A percentile compares a stretch with the other conserved stretches of the same genome.
These are phyloP conservation scores for Ascochyta koolunga DNA, from an alignment of 2,329 filamentous ascomycete genomes.

Conservation along the genomic window DNA sequence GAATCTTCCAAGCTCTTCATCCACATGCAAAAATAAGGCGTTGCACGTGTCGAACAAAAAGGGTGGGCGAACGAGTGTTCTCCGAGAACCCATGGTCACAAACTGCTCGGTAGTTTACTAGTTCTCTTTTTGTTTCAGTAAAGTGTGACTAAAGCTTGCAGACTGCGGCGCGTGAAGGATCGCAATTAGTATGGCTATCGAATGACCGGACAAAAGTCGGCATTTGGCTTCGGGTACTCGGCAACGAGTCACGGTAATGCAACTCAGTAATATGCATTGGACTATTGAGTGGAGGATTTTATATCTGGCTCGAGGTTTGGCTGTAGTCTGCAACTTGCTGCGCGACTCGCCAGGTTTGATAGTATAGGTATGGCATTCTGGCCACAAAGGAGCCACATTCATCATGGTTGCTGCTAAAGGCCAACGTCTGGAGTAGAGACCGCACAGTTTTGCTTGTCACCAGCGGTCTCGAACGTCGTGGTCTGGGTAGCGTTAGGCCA, in stretches of 20 bases:
- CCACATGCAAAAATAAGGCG: not conserved
- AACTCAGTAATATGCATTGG: not conserved
- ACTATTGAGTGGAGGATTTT: not conserved
- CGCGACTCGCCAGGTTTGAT: not conserved
- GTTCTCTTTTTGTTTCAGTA: not conserved
- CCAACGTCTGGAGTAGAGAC: conserved; percentile 3
- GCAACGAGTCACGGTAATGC: not conserved
- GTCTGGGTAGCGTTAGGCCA: not conserved
- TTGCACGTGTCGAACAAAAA: not conserved
- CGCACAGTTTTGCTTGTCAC: not conserved
- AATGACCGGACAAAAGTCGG: conserved; percentile 14
- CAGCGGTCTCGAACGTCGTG: conserved; percentile 5
- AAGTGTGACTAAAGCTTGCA: not conserved
- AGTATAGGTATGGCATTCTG: not conserved
- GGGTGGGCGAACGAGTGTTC: conserved; percentile 12
- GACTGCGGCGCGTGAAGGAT: not conserved
- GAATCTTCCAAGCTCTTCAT: not conserved
- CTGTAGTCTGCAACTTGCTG: not conserved
- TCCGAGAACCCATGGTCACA: not conserved
- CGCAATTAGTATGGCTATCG: conserved; percentile 2
- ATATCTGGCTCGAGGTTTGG: not conserved
- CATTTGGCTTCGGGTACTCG: conserved; percentile 4
- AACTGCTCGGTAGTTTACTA: not conserved
- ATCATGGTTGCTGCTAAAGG: conserved; percentile 6
- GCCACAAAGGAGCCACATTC: conserved; percentile 5